A percentile compares a stretch with the other conserved stretches of the same genome.
These are phyloP conservation scores for Laetiporus sulphureus DNA, from an alignment of 1,284 basidiomycete genomes.

Conservation along the genomic window DNA sequence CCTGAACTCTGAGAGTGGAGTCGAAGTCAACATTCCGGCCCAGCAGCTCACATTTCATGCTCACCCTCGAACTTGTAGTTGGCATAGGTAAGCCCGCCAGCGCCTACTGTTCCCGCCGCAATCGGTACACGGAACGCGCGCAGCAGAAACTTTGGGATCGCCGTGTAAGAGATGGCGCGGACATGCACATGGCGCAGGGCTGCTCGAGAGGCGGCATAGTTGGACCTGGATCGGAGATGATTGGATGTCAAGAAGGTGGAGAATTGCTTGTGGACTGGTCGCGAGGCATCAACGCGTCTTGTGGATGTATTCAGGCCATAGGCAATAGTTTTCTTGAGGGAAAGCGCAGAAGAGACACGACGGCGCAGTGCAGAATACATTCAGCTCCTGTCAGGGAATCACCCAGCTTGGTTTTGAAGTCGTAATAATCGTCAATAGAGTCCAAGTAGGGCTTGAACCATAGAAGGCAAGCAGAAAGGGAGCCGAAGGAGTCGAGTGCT, in stretches of 20 bases:
- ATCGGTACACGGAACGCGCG: conserved; percentile 82
- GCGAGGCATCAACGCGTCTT: conserved; percentile 27
- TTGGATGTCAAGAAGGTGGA: conserved; percentile 47
- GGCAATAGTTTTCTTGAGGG: conserved; percentile 40
- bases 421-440: too few relatives aligned
- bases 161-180: conserved; percentile 75
- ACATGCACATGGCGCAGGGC: conserved; percentile 59
- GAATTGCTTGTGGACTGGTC: conserved; percentile 48
- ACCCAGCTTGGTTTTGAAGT: too few relatives aligned
- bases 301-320: conserved; percentile 40
- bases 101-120: conserved; percentile 81
- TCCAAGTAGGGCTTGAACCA: too few relatives aligned
- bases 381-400: too few relatives aligned
- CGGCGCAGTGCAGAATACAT: conserved; percentile 43
- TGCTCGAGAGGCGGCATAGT: conserved; percentile 36
- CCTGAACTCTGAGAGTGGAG: conserved; percentile 48
- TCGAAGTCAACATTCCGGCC: background rate
- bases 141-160: conserved; percentile 77
- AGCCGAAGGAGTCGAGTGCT: background rate
- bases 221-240: conserved; percentile 33
- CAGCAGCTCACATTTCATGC: conserved; percentile 18
- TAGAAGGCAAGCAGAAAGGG: too few relatives aligned
- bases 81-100: conserved; percentile 86
- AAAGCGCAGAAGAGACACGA: conserved; percentile 30
- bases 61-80: conserved; percentile 91